phyloP scores from a whole-genome alignment of 2,329 filamentous ascomycete species.

The Aureobasidium musti region DNA sequence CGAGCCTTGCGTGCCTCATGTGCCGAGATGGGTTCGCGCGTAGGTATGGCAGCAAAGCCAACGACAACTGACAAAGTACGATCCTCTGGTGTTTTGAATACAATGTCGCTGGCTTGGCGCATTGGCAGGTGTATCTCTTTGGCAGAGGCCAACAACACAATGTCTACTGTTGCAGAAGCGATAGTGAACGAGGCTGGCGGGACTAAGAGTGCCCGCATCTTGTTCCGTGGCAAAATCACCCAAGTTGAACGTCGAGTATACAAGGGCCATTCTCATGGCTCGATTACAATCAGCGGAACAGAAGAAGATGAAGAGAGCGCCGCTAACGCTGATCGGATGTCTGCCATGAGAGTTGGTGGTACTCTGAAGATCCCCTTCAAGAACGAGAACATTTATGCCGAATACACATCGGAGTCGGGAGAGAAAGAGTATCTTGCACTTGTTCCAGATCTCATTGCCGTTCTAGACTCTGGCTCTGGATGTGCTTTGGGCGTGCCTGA shows the following conservation, averaged over 20 bases:
- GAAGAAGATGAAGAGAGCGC: conserved; percentile 40
- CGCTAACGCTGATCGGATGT: conserved; percentile 32
- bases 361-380: conserved; percentile 68
- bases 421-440: conserved; percentile 50
- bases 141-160: conserved; percentile 53
- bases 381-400: conserved; percentile 70
- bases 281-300: conserved; percentile 52
- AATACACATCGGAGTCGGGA: conserved; percentile 41
- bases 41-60: conserved; percentile 47
- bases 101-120: conserved; percentile 49
- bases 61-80: conserved; percentile 44
- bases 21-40: conserved; percentile 35
- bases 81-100: conserved; percentile 46
- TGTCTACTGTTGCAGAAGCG: conserved; percentile 58
- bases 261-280: conserved; percentile 62
- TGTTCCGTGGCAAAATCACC: conserved; percentile 67
- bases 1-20: conserved; percentile 47
- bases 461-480: conserved; percentile 53
- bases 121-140: conserved; percentile 62
- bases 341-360: conserved; percentile 47
- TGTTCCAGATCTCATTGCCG: conserved; percentile 54
- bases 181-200: conserved; percentile 63
- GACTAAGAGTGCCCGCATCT: conserved; percentile 53
- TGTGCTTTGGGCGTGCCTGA: conserved; percentile 57
- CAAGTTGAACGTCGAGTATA: conserved; percentile 59